Evolutionary conservation across 208 protist genomes (phyloP).

Genomic region (Trichomonas tenax): DNA sequence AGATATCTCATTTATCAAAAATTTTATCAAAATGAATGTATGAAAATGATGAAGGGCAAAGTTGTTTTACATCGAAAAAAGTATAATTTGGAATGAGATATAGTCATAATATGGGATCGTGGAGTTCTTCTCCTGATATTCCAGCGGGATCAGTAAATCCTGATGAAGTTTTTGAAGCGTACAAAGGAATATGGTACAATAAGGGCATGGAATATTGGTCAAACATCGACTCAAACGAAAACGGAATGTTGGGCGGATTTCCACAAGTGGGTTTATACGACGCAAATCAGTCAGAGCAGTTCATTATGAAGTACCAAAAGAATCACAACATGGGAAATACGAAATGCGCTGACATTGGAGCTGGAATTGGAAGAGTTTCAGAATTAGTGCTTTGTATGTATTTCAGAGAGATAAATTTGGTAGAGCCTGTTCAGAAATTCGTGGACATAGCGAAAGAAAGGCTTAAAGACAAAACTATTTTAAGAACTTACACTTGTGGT

Average conservation of each 20-base stretch:
- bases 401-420: background rate
- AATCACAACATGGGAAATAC: background rate
- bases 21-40: no score
- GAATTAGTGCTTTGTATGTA: background rate
- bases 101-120: background rate
- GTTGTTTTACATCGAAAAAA: no score
- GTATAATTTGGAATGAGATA: no score
- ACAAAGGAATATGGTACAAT: background rate
- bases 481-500: background rate
- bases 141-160: background rate
- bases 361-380: background rate
- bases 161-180: background rate
- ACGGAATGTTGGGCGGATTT: background rate
- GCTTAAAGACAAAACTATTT: background rate
- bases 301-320: background rate
- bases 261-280: background rate
- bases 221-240: background rate
- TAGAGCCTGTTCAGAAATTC: background rate
- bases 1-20: no score
- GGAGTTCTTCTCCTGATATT: background rate
- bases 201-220: background rate
- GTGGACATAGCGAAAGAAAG: background rate
- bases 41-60: no score
- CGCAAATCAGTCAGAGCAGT: background rate
- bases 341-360: background rate